A percentile compares a stretch with the other conserved stretches of the same genome.
These are phyloP conservation scores for Diplodia seriata DNA, from an alignment of 2,329 filamentous ascomycete genomes.

Conservation along the genomic window DNA sequence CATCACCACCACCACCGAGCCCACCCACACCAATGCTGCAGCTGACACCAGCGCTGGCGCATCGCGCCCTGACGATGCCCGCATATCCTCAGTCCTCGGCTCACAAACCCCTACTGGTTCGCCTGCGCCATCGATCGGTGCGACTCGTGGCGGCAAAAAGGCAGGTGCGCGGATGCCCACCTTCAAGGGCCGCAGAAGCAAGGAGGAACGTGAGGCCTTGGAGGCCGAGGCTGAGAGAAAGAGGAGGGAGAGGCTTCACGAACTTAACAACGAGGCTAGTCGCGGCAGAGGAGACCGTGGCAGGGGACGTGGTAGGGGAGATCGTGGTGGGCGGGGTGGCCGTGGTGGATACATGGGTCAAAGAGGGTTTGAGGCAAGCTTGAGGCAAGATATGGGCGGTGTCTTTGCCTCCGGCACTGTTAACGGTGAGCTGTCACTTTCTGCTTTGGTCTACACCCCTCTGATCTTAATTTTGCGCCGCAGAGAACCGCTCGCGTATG, in stretches of 20 bases:
- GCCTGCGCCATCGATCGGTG: slow-evolving; percentile 42
- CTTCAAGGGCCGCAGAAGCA: slow-evolving; percentile 54
- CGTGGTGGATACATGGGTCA: slow-evolving; percentile 52
- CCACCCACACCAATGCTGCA: slow-evolving; percentile 4
- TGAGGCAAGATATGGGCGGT: slow-evolving; percentile 26
- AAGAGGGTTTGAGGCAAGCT: slow-evolving; percentile 4
- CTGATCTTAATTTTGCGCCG: neutral
- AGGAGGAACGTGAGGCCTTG: slow-evolving; percentile 53
- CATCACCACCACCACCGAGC: slow-evolving; percentile 6
- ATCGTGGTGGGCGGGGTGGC: slow-evolving; percentile 40
- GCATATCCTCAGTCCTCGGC: slow-evolving; percentile 13
- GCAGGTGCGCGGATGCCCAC: slow-evolving; percentile 46
- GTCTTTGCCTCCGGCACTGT: slow-evolving; percentile 25
- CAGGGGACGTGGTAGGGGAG: slow-evolving; percentile 41
- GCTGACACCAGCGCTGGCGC: slow-evolving; percentile 22
- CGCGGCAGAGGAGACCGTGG: slow-evolving; percentile 36
- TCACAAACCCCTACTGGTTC: slow-evolving; percentile 29
- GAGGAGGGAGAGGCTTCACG: slow-evolving; percentile 47
- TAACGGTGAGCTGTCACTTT: slow-evolving; percentile 5
- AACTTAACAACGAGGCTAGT: slow-evolving; percentile 43
- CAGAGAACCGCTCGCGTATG: slow-evolving; percentile 28
- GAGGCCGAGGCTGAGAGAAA: slow-evolving; percentile 50
- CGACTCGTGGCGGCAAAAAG: slow-evolving; percentile 41
- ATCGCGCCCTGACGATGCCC: slow-evolving; percentile 8
- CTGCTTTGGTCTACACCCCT: neutral